Percentiles rank a stretch among this genome's conserved stretches.
Evolutionary conservation across 163 green algal genomes (phyloP).

Genomic region (Scenedesmus sp.): DNA sequence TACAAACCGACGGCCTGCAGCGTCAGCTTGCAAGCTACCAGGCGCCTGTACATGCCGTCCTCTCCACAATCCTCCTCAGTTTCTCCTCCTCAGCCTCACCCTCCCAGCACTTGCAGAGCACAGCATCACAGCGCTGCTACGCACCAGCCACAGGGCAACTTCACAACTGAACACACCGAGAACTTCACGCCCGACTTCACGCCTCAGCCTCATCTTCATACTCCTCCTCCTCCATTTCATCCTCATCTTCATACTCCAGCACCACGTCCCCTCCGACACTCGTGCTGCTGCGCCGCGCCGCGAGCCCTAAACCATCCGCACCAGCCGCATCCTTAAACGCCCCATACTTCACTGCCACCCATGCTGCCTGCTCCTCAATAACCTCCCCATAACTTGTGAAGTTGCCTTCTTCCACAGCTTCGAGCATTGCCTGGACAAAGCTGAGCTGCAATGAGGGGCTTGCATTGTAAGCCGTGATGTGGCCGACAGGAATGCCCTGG

Average conservation of each 20-base stretch:
- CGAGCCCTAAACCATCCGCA: neutral
- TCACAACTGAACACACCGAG: neutral
- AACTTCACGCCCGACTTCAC: neutral
- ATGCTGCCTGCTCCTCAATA: slow-evolving; percentile 11
- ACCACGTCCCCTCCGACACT: neutral
- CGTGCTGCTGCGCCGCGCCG: neutral
- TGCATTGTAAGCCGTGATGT: slow-evolving; percentile 89
- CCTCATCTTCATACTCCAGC: slow-evolving; percentile 9
- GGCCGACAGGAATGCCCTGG: slow-evolving; percentile 82
- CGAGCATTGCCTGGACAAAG: slow-evolving; percentile 56
- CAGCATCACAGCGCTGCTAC: neutral
- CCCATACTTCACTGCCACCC: neutral
- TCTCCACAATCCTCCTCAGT: too few relatives aligned
- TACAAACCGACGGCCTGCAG: too few relatives aligned
- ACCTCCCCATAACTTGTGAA: neutral
- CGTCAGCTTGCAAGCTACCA: too few relatives aligned
- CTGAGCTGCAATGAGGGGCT: slow-evolving; percentile 52
- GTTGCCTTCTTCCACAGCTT: neutral
- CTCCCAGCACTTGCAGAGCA: neutral
- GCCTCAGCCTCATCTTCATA: slow-evolving; percentile 14
- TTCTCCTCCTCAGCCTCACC: too few relatives aligned
- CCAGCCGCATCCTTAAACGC: neutral
- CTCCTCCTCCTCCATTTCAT: slow-evolving; percentile 12
- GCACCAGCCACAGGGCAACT: neutral
- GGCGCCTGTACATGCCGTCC: too few relatives aligned